phyloP scores from a whole-genome alignment of 495 filamentous ascomycete genomes.

The Neurospora tetraspora region DNA sequence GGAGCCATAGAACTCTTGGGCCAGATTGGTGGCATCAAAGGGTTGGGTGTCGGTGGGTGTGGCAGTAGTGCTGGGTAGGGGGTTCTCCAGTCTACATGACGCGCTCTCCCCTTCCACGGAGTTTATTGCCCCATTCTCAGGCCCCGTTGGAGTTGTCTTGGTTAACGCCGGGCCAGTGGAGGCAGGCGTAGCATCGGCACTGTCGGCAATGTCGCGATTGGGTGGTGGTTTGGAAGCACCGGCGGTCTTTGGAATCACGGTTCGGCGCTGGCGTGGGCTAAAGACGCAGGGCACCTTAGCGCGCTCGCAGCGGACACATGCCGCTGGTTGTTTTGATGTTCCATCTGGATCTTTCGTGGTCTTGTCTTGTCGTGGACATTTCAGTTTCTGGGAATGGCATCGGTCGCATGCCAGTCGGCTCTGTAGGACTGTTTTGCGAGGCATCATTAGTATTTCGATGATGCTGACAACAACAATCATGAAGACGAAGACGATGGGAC shows the following conservation, averaged over 20 bases:
- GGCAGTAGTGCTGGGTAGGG: background rate
- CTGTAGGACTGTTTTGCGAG: background rate
- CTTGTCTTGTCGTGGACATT: slow-evolving; percentile 2
- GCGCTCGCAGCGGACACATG: slow-evolving; percentile 4
- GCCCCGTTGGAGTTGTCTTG: background rate
- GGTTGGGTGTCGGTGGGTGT: background rate
- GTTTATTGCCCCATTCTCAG: background rate
- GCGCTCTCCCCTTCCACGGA: background rate
- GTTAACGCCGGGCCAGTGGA: background rate
- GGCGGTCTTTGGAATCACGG: background rate
- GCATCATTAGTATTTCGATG: background rate
- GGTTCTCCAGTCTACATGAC: background rate
- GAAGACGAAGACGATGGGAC: background rate
- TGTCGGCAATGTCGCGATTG: background rate
- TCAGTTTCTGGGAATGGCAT: slow-evolving; percentile 6
- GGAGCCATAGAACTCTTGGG: background rate
- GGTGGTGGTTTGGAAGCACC: background rate
- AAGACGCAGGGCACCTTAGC: slow-evolving; percentile 5
- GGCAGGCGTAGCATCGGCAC: background rate
- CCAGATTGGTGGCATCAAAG: background rate
- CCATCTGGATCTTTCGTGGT: background rate
- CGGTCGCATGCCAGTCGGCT: slow-evolving; percentile 6
- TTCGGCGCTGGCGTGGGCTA: slow-evolving; percentile 4
- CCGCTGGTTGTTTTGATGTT: background rate
- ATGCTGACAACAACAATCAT: background rate